These are phyloP conservation scores for Spergularia bocconei DNA, from an alignment of 148 eudicot genomes.

Conservation along the genomic window DNA sequence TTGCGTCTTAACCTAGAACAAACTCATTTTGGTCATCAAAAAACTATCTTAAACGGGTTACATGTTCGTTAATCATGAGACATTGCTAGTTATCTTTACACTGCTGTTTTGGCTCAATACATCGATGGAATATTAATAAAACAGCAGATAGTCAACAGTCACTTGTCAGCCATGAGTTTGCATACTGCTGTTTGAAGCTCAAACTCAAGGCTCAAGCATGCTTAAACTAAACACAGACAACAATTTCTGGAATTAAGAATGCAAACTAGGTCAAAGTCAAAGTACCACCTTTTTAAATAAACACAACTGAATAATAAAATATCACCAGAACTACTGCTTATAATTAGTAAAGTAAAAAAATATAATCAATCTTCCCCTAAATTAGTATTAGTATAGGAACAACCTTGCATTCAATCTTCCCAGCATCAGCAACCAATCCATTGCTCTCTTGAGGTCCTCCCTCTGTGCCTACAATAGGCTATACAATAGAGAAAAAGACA, in stretches of 20 bases:
- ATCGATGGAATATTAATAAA: not conserved
- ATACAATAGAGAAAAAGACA: not conserved
- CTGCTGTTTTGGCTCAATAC: not conserved
- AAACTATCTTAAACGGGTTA: not conserved
- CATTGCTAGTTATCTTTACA: not conserved
- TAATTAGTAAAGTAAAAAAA: slow-evolving; percentile 5
- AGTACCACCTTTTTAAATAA: not conserved
- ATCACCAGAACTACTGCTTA: not conserved
- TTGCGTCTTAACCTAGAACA: not conserved
- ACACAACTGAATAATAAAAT: slow-evolving; percentile 10
- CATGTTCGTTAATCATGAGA: not conserved
- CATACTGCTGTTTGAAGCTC: not conserved
- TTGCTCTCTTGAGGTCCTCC: slow-evolving; percentile 18
- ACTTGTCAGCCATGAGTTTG: not conserved
- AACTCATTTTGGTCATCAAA: not conserved
- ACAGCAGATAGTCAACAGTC: not conserved
- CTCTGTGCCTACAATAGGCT: slow-evolving; percentile 34
- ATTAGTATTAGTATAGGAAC: not conserved
- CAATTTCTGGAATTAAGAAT: slow-evolving; percentile 6
- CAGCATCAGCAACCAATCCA: slow-evolving; percentile 23
- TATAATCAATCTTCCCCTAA: not conserved
- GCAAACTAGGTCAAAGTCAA: slow-evolving; percentile 17
- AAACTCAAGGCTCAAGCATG: slow-evolving; percentile 1
- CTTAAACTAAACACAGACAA: slow-evolving; percentile 16
- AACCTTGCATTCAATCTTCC: slow-evolving; percentile 62